These are phyloP conservation scores for Fusarium ramigenum DNA, from an alignment of 2,329 filamentous ascomycete species.

Conservation along the genomic window DNA sequence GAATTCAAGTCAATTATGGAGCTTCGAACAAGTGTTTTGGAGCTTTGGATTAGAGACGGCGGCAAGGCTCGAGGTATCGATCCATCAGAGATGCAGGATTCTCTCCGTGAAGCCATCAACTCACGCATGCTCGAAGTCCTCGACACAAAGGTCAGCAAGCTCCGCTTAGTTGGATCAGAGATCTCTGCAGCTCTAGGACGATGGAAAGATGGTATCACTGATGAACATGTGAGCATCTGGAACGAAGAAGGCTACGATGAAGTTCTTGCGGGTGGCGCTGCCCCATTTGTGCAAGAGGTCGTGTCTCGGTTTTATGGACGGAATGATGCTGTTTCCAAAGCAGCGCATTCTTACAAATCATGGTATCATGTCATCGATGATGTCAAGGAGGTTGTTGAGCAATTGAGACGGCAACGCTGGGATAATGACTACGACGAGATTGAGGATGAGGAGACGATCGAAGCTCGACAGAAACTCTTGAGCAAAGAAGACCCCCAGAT, in stretches of 20 bases:
- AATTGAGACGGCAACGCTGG: slow-evolving; percentile 75
- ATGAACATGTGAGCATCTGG: slow-evolving; percentile 71
- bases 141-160: slow-evolving; percentile 68
- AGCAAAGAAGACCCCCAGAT: slow-evolving; percentile 76
- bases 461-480: slow-evolving; percentile 71
- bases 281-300: slow-evolving; percentile 74
- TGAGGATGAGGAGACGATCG: slow-evolving; percentile 76
- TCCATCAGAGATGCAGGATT: slow-evolving; percentile 72
- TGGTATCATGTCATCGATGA: slow-evolving; percentile 82
- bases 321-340: slow-evolving; percentile 70
- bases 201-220: slow-evolving; percentile 66
- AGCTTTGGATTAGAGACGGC: slow-evolving; percentile 78
- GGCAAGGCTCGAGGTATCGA: slow-evolving; percentile 73
- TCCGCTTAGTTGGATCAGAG: slow-evolving; percentile 72
- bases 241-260: slow-evolving; percentile 68
- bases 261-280: slow-evolving; percentile 72
- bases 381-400: slow-evolving; percentile 69
- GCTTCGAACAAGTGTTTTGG: slow-evolving; percentile 74
- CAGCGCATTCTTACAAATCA: slow-evolving; percentile 70
- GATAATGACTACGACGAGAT: slow-evolving; percentile 79
- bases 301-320: slow-evolving; percentile 76
- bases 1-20: slow-evolving; percentile 76
- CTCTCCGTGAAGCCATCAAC: slow-evolving; percentile 75
- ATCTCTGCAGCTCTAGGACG: slow-evolving; percentile 68
- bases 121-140: slow-evolving; percentile 71